These are phyloP conservation scores for Coemansia sp. DNA, from an alignment of 192 early-diverging fungal species.

Conservation along the genomic window DNA sequence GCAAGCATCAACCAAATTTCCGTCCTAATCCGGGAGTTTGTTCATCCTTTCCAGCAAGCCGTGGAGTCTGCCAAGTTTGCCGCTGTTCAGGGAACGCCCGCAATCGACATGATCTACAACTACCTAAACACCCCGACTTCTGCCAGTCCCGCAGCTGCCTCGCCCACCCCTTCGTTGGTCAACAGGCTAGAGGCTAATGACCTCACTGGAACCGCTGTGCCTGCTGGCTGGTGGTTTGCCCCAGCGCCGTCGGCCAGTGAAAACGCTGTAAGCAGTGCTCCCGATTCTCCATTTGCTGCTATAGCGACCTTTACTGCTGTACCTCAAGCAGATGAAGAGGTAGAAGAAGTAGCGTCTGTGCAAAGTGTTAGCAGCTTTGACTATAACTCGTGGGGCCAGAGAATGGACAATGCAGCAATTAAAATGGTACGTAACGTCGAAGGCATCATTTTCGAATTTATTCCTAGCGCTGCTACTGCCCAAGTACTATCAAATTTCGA, in stretches of 20 bases:
- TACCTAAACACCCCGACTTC: conserved; percentile 24
- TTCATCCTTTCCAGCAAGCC: conserved; percentile 5
- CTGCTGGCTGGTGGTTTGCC: conserved; percentile 5
- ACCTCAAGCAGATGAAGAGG: conserved; percentile 6
- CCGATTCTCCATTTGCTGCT: not conserved
- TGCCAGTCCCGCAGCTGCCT: not conserved
- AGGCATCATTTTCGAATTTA: conserved; percentile 24
- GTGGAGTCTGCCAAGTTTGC: not conserved
- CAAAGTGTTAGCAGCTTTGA: conserved; percentile 23
- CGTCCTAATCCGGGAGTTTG: conserved; percentile 10
- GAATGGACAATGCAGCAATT: conserved; percentile 39
- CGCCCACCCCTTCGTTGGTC: not conserved
- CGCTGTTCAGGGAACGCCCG: conserved; percentile 22
- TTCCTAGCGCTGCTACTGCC: conserved; percentile 10
- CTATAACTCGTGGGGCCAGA: conserved; percentile 39
- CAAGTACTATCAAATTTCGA: not conserved
- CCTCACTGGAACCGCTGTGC: not conserved
- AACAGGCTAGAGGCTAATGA: conserved; percentile 10
- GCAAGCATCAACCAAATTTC: not conserved
- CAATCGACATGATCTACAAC: conserved; percentile 44
- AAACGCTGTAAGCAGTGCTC: not conserved
- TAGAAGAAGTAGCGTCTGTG: not conserved
- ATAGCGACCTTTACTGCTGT: not conserved
- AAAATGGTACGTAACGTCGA: conserved; percentile 40
- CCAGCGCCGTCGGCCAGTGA: not conserved